Conservation (phyloP, 2,329 filamentous ascomycete genomes). For the Amphichorda felina region DNA sequence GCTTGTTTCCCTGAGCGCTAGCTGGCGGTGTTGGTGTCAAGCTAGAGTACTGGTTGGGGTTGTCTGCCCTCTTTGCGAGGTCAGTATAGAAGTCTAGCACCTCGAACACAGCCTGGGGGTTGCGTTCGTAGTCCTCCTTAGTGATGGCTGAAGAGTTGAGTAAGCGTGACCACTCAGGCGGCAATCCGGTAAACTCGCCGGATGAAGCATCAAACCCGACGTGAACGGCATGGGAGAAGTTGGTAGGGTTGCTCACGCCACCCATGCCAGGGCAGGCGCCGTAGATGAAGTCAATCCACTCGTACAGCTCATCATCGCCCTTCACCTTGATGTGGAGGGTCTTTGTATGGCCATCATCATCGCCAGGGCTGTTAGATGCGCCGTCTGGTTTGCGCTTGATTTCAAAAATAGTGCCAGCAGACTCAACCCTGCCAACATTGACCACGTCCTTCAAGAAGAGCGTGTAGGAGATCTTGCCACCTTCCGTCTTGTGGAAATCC, state of each 20-base stretch:
- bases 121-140: constrained; percentile 96
- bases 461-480: constrained; percentile 76
- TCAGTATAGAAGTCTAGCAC: constrained; percentile 79
- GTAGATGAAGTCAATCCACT: constrained; percentile 98
- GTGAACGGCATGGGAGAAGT: constrained; percentile 94
- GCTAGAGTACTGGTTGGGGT: constrained; percentile 56
- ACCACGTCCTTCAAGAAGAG: constrained; percentile 80
- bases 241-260: constrained; percentile 95
- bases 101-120: constrained; percentile 76
- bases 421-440: constrained; percentile 82
- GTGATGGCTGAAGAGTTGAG: constrained; percentile 94
- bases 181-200: constrained; percentile 87
- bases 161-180: constrained; percentile 93
- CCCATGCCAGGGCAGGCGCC: constrained; percentile 95
- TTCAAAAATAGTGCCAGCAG: constrained; percentile 86
- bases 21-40: constrained; percentile 56
- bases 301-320: constrained; percentile 91
- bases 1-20: constrained; percentile 45
- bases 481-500: constrained; percentile 88
- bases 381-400: constrained; percentile 67
- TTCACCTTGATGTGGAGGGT: constrained; percentile 89
- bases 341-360: constrained; percentile 69
- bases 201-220: constrained; percentile 95
- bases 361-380: constrained; percentile 57
- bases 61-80: constrained; percentile 63